Percentiles rank a stretch among this genome's conserved stretches.
phyloP scores from a whole-genome alignment of 31 red algal genomes.

The Porphyra umbilicalis region DNA sequence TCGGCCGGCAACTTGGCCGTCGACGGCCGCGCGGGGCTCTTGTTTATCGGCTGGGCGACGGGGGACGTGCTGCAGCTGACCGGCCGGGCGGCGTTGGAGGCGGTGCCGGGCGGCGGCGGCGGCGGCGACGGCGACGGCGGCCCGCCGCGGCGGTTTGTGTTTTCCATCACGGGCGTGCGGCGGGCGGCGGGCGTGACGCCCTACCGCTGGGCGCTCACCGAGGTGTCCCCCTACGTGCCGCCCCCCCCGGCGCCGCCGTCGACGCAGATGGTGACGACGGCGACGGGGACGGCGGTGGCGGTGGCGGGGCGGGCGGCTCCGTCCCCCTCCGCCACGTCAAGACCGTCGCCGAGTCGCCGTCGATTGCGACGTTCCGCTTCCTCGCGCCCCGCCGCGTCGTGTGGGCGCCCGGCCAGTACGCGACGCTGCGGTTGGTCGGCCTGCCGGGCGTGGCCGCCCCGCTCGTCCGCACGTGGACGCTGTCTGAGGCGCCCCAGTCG shows the following conservation, averaged over 20 bases:
- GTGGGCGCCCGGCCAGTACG: conserved; percentile 58
- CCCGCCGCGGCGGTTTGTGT: conserved; percentile 5
- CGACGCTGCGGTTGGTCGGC: conserved; percentile 32
- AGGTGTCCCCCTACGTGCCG: conserved; percentile 42
- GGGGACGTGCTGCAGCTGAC: conserved; percentile 41
- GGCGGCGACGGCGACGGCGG: not conserved
- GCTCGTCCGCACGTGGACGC: conserved; percentile 42
- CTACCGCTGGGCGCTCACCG: conserved; percentile 31
- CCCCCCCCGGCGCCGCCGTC: not conserved
- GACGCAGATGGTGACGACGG: not conserved
- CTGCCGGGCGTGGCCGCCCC: not conserved
- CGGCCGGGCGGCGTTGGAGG: conserved; percentile 20
- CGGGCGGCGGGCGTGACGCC: conserved; percentile 10
- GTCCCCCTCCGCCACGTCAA: conserved; percentile 17
- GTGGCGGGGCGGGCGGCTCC: not conserved
- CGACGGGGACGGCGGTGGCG: not conserved
- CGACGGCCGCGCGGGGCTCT: conserved; percentile 27
- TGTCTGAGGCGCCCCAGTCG: conserved; percentile 36
- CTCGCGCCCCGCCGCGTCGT: conserved; percentile 16
- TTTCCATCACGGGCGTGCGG: conserved; percentile 20
- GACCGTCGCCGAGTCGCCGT: conserved; percentile 14
- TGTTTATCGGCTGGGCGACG: conserved; percentile 19
- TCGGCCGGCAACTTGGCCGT: conserved; percentile 40
- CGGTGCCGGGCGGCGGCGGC: not conserved
- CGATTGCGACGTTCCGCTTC: conserved; percentile 46